Base-by-base conservation (phyloP, 768 basidiomycete species). In the Naganishia vaughanmartiniae region DNA sequence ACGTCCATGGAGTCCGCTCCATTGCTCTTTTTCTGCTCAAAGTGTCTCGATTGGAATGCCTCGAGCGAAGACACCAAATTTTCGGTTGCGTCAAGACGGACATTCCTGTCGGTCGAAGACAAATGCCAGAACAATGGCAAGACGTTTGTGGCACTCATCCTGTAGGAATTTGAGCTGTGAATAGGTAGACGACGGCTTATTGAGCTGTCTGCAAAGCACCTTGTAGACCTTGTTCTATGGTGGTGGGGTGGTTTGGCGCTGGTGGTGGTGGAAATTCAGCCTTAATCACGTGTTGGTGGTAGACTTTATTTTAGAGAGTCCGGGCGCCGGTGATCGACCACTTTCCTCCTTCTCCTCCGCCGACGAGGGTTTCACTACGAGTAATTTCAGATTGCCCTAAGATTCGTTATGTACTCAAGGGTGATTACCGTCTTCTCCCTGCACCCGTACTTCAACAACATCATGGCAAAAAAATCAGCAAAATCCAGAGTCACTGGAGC, bases 121-220 rank as follows among this genome's bases (percentile, higher is more conserved):
- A 97, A 84, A 80, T 93, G 85, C 93, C 93, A 96, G 85, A 93
- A 97, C 39, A 96, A 85, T 17, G 92, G 90, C 67, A 97, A 87
- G 39, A 92, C 94, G 60, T 92, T 93, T 45, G 90, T 87, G 87
- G 92, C 24, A 26, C 60, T 63, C 60, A 63, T 63, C 60, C 39
- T 63, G 39, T 63, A 19, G 14, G 39, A 45, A 30, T 45, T 26
- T 14, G 42, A 63, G 36, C 60, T 45, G 34, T 17, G 6, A 11
- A 33, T 33, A 33, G 6, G 2, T 34, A 34, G 12, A n/a, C 6
- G 17, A 4, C 5, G 30, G 17, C 4, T n/a, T 17, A 21, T 31
- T 28, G 5, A 28, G 17, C 30, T n/a, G 12, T 12, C 30, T 31
- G 54, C 4, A n/a, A 31, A 55, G 28, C 14, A 17, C 30, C 33